These are phyloP conservation scores for Athelia psychrophila DNA, from an alignment of 1,284 basidiomycete species.

Conservation along the genomic window DNA sequence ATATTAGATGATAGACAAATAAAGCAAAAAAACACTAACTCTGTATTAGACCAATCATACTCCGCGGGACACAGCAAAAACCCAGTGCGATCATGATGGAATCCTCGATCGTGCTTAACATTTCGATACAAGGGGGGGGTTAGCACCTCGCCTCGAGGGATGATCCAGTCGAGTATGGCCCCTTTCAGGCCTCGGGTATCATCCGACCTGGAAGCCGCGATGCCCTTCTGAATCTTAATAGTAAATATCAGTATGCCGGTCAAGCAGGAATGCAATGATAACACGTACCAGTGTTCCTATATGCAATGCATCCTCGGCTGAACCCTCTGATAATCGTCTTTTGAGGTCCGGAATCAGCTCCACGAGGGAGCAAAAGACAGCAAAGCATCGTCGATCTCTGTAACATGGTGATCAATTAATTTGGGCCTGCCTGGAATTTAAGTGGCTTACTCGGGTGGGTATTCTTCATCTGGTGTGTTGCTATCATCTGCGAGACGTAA, in stretches of 20 bases:
- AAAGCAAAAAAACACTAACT: not conserved
- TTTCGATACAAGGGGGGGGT: not conserved
- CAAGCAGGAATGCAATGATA: not conserved
- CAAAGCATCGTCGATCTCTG: not conserved
- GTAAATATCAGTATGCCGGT: not conserved
- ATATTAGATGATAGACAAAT: not conserved
- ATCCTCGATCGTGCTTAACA: slow-evolving; percentile 1
- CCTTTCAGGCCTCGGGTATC: slow-evolving; percentile 1
- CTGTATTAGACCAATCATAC: not conserved
- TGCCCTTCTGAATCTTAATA: slow-evolving; percentile 2
- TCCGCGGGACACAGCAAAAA: slow-evolving; percentile 2
- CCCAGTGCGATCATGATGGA: not conserved
- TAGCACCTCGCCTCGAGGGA: not conserved
- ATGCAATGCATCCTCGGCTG: not conserved
- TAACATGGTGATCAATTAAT: not conserved
- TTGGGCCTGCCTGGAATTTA: too few relatives aligned
- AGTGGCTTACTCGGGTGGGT: not conserved
- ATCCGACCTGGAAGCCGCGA: not conserved
- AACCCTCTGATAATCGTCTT: not conserved
- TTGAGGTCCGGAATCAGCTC: not conserved
- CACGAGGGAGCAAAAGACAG: not conserved
- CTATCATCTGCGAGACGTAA: not conserved
- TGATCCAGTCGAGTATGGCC: not conserved
- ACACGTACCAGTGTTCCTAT: not conserved
- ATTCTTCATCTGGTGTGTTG: not conserved